Base-by-base conservation (phyloP, 2,329 filamentous ascomycete species). In the Orbilia javanica region DNA sequence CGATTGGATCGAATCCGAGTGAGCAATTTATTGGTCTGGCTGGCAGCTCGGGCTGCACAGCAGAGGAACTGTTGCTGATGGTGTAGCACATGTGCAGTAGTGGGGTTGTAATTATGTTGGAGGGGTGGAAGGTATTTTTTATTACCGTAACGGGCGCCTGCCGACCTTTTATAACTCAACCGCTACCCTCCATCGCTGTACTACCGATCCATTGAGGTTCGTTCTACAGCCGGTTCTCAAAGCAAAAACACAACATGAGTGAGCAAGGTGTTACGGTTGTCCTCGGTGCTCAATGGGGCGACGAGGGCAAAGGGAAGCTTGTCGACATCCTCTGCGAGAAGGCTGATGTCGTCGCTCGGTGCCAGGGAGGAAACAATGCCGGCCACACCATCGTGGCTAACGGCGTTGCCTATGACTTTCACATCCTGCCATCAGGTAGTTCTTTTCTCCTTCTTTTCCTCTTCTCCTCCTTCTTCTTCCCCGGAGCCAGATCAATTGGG, bases 301-400 rank as follows among this genome's bases (percentile, higher is more conserved):
- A 88, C 83, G 87, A 88, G 84, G 83, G 82, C 66, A 88, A 89
- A 83, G 88, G 88, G 79, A 89, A 89, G 83, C 87, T 90, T 79
- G 88, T 88, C 82, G 88, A 88, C 80, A 87, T 88, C 80, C 86
- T 88, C 79, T 86, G 85, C 82, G 84, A 86, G 72, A 84, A 86
- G 79, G 85, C 86, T 52, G 85, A 88, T 80, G 84, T 90, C 80
- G 89, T 88, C 84, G 88, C 88, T 81, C 86, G 88, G 80, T 87
- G 88, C 68, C 86, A 88, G 80, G 88, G 88, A 69, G 89, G 89
- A 64, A 89, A 90, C 84, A 90, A 90, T 84, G 89, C 88, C 10
- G 87, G 87, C 29, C 87, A 88, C 80, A 88, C 87, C 22, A 85
- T 85, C 70, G 82, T 84, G 39, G 83, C 82, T 18, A 82, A 84